Evolutionary conservation across 208 protist genomes (phyloP), one percentile per base, ranked within the genome.

Genomic region (Leishmania tropica): DNA sequence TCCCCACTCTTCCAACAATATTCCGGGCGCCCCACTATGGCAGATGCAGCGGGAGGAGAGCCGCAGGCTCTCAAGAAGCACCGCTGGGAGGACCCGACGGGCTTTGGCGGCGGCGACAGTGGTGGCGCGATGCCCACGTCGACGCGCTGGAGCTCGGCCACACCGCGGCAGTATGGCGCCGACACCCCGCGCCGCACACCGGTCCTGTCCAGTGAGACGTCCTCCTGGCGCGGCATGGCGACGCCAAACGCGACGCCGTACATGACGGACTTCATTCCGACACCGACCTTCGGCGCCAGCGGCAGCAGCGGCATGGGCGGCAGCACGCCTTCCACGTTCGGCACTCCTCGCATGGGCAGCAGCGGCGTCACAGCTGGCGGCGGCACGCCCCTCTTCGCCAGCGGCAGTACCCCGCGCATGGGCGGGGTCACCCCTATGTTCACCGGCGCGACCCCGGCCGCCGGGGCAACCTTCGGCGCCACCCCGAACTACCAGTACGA

Each of bases 401-500:
- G 76, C 74, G 65, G 71, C 78, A 78, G 81, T 53, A 88, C 78
- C 35, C 76, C 75, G 5, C 80, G 81, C 54, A 78, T 81, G 60
- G 87, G 84, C 51, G 83, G 84, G 6, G 81, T 79, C 19, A 96
- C 92, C 19, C 92, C 92, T 35, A 77, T 87, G 71, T 93, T 92
- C 76, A 74, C 79, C 40, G 89, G 88, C 7, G 75, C 80, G 13
- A 91, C 84, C 21, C 92, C 90, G 1, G 56, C 82, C 35, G 92
- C 90, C 15, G 89, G 87, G 13, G 84, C 80, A 15, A 81, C 86
- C 17, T 89, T 96, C 74, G 94, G 88, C 28, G 76, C 83, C 19
- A 97, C 94, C n/a, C 94, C 94, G n/a, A 96, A 95, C 78, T 96
- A 96, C 81, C 93, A 96, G 79, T 96, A 95, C 81, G 94, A 96